Percentiles rank a stretch among this genome's conserved stretches.
Conservation (phyloP, 2,329 filamentous ascomycete species). For the Rhinocladiella mackenziei region DNA sequence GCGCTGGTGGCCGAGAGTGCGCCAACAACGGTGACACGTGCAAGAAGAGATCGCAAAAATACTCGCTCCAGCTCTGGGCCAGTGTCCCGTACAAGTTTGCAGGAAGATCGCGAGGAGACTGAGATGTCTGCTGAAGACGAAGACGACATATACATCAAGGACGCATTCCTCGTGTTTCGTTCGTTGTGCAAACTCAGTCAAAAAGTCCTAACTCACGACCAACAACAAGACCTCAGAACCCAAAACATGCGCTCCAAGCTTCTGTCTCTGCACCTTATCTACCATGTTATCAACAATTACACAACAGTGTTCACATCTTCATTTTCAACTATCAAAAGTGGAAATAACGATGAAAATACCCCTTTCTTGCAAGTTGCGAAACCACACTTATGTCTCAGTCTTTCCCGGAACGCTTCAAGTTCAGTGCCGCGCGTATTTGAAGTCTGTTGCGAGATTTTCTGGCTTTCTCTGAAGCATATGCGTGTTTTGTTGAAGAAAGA, state of each 20-base stretch:
- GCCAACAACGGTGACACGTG: conserved; percentile 62
- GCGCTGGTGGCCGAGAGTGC: conserved; percentile 63
- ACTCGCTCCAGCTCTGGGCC: conserved; percentile 45
- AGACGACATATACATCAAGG: conserved; percentile 94
- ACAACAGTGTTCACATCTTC: conserved; percentile 86
- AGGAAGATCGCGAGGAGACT: conserved; percentile 40
- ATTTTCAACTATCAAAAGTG: conserved; percentile 84
- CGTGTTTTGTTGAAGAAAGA: conserved; percentile 96
- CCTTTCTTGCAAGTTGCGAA: conserved; percentile 92
- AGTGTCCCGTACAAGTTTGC: conserved; percentile 32
- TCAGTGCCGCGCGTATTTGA: conserved; percentile 90
- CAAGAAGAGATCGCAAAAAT: conserved; percentile 47
- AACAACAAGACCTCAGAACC: conserved; percentile 85
- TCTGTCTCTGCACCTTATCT: conserved; percentile 89
- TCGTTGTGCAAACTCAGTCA: conserved; percentile 97
- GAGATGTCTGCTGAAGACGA: conserved; percentile 52
- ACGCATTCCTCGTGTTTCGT: conserved; percentile 93
- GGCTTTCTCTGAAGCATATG: conserved; percentile 93
- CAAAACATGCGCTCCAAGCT: conserved; percentile 97
- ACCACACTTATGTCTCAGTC: conserved; percentile 90
- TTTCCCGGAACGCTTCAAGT: conserved; percentile 92
- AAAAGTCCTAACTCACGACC: conserved; percentile 81
- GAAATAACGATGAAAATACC: conserved; percentile 75
- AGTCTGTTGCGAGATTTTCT: conserved; percentile 95
- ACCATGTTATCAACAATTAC: conserved; percentile 92